A percentile compares a stretch with the other conserved stretches of the same genome.
These are phyloP conservation scores for Papiliotrema laurentii DNA, from an alignment of 1,284 basidiomycete species.

Conservation along the genomic window DNA sequence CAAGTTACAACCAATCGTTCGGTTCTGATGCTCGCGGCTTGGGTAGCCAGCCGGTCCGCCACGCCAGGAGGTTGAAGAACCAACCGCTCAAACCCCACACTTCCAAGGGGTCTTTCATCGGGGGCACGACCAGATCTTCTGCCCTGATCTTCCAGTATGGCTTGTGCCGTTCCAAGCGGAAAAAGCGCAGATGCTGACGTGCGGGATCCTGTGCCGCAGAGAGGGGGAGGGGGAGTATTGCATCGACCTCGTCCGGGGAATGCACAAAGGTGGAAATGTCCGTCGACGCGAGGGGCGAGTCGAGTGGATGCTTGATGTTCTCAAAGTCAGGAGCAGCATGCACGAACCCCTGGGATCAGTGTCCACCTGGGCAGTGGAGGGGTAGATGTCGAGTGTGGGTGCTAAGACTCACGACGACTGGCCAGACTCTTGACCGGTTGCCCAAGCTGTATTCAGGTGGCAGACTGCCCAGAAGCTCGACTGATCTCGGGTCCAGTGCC, in stretches of 20 bases:
- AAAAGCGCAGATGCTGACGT: slow-evolving; percentile 30
- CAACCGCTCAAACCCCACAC: slow-evolving; percentile 44
- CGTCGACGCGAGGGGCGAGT: slow-evolving; percentile 21
- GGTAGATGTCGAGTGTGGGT: not conserved
- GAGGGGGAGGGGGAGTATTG: slow-evolving; percentile 35
- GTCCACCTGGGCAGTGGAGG: not conserved
- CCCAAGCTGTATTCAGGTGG: slow-evolving; percentile 39
- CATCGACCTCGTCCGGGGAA: slow-evolving; percentile 33
- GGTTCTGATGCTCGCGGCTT: not conserved
- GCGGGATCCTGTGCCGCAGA: slow-evolving; percentile 13
- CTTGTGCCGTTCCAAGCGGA: slow-evolving; percentile 26
- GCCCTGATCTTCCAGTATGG: slow-evolving; percentile 37
- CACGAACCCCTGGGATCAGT: slow-evolving; percentile 22
- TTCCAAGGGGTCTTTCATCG: slow-evolving; percentile 17
- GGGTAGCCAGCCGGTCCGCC: slow-evolving; percentile 26
- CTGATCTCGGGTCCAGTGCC: slow-evolving; percentile 18
- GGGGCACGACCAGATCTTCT: slow-evolving; percentile 20
- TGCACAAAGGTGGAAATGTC: no score
- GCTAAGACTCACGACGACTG: slow-evolving; percentile 31
- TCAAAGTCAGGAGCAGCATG: slow-evolving; percentile 8
- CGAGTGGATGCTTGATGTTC: slow-evolving; percentile 7
- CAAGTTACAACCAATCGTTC: not conserved
- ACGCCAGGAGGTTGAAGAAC: slow-evolving; percentile 34
- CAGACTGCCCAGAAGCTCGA: slow-evolving; percentile 38
- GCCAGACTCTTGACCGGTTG: slow-evolving; percentile 41